Conservation (phyloP, 1,139 yeast species). For the Suhomyces panamericanus region DNA sequence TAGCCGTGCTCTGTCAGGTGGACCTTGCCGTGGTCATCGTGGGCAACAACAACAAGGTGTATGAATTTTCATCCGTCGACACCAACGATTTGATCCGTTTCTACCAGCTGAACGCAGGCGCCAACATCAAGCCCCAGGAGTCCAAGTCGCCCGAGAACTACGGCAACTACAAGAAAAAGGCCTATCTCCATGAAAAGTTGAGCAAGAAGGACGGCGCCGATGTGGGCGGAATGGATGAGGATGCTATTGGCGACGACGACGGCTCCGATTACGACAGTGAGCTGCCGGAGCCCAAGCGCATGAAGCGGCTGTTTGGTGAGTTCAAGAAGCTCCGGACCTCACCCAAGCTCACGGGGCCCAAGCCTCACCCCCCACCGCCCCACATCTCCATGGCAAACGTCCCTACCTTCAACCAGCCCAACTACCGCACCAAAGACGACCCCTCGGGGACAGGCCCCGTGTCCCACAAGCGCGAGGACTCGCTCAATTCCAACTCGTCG, state of each 20-base stretch:
- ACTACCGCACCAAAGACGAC: slow-evolving; percentile 14
- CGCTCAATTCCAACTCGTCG: slow-evolving; percentile 11
- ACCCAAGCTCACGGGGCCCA: slow-evolving; percentile 10
- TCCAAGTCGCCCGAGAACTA: slow-evolving; percentile 61
- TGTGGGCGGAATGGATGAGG: slow-evolving; percentile 20
- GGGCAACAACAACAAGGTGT: slow-evolving; percentile 79
- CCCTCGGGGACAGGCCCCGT: not conserved
- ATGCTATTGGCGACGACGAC: slow-evolving; percentile 25
- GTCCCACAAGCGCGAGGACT: slow-evolving; percentile 17
- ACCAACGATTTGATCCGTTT: slow-evolving; percentile 58
- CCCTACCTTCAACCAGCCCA: slow-evolving; percentile 31
- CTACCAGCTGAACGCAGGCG: slow-evolving; percentile 36
- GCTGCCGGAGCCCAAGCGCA: slow-evolving; percentile 30
- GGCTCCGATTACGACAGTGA: slow-evolving; percentile 35
- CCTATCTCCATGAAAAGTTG: slow-evolving; percentile 13
- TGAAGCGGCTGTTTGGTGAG: slow-evolving; percentile 18
- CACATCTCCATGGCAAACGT: slow-evolving; percentile 30
- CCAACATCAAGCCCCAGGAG: slow-evolving; percentile 47
- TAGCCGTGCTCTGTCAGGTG: slow-evolving; percentile 88
- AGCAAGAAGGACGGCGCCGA: slow-evolving; percentile 10
- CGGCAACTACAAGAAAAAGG: slow-evolving; percentile 45
- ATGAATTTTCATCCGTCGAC: slow-evolving; percentile 78
- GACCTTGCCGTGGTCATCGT: slow-evolving; percentile 88
- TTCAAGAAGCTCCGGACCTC: slow-evolving; percentile 6
- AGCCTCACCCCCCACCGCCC: slow-evolving; percentile 24